phyloP scores from a whole-genome alignment of 1,284 basidiomycete species.

The Apiotrichum akiyoshidainum region DNA sequence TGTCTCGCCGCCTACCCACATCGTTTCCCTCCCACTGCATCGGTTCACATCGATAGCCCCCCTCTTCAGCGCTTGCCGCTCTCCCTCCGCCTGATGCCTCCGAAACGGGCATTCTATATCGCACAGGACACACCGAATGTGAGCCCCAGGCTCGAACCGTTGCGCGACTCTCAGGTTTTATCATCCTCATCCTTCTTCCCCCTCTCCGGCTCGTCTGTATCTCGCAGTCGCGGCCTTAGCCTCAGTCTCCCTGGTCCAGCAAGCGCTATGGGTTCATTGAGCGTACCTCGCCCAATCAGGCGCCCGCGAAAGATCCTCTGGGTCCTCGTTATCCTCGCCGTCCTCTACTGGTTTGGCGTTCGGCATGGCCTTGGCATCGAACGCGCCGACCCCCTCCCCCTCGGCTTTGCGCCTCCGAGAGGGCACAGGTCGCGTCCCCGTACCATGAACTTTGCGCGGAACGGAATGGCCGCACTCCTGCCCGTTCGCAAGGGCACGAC shows the following conservation, averaged over 20 bases:
- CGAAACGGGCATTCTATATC: conserved; percentile 22
- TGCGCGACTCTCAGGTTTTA: neutral
- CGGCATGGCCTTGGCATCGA: conserved; percentile 48
- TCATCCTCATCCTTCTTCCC: conserved; percentile 3
- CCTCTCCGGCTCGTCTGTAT: conserved; percentile 1
- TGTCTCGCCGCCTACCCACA: too few species aligned
- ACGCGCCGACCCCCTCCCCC: conserved; percentile 30
- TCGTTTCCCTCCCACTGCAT: too few species aligned
- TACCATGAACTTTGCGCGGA: conserved; percentile 21
- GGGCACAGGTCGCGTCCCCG: conserved; percentile 31
- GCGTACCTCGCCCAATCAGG: conserved; percentile 37
- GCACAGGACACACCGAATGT: conserved; percentile 23
- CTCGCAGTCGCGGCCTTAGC: neutral
- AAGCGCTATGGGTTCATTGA: neutral
- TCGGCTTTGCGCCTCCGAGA: conserved; percentile 38
- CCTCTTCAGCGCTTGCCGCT: neutral
- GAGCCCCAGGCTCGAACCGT: conserved; percentile 16
- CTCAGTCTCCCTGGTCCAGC: neutral
- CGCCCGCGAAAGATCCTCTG: conserved; percentile 48
- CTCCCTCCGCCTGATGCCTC: conserved; percentile 10
- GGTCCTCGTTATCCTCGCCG: conserved; percentile 42
- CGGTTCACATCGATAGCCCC: too few species aligned
- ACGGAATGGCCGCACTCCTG: conserved; percentile 16
- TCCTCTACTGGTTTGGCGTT: conserved; percentile 50
- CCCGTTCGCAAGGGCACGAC: conserved; percentile 8